Evolutionary conservation across 208 protist genomes (phyloP), one percentile per base, ranked within the genome.

Genomic region (Trypanosoma conorhini): DNA sequence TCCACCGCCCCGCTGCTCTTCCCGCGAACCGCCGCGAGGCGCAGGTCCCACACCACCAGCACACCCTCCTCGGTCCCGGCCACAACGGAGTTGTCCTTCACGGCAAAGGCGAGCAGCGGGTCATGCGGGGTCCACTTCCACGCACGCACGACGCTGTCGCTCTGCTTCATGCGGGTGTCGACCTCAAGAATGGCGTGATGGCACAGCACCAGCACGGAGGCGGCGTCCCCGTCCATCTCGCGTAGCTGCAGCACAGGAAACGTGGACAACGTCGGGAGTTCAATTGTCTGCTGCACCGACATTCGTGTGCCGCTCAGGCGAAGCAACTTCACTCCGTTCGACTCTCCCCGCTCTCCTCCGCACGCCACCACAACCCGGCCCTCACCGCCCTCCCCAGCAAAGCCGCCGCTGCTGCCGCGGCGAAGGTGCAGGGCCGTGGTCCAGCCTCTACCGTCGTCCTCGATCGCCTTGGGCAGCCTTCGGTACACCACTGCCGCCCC

Each of bases 11-110:
- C 52, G 33, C 60, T 58, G 8, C 52, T 30, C 10, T 61, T 66
- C 3, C 60, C 82, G 4, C 50, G 58, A n/a, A 59, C 46, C 2
- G 68, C 69, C 52, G 61, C 46, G 21, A 60, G 50, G 8, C 82
- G 79, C 5, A 85, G 68, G 77, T 92, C 87, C 87, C 87, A 90
- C 30, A 88, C 40, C 0, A 93, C 67, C 30, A 90, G 71, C 44
- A 74, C 67, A n/a, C 87, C 87, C 1, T 81, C 74, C 67, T 88
- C 82, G n/a, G 82, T 90, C 2, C 74, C 85, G 0, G 80, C 83
- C 57, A 76, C 81, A 35, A 93, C 72, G 40, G 66, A n/a, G 33
- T 83, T 70, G 57, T 93, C 87, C 63, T 79, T 82, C 58, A 84
- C 56, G 28, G 70, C 67, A 70, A 77, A 73, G 21, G 78, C 56